Base-by-base conservation (phyloP, 495 filamentous ascomycete genomes). In the Lasiosphaeria hispida region DNA sequence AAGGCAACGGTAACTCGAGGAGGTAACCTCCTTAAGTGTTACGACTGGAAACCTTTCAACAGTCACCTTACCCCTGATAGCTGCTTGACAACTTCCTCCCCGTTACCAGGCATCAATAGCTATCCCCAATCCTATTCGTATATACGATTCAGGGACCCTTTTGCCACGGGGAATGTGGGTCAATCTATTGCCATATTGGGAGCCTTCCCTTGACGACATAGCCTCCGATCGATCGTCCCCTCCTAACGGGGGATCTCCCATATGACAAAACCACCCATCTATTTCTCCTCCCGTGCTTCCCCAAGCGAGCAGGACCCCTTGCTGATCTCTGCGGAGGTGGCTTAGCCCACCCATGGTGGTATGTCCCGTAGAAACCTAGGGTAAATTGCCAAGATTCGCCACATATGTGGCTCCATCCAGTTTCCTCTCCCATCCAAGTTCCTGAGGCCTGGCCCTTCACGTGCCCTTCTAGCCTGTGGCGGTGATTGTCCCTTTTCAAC, bases 291-390 rank as follows among this genome's bases (percentile, higher is more conserved):
- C 58, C 19, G 53, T 30, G n/a, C n/a, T 4, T 19, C 7, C 41
- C 47, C 53, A 34, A 55, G 47, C 15, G 4, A 36, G 53, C 23
- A 48, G 35, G 53, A 47, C 42, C 33, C 33, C 42, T 39, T 45
- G 53, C 19, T 40, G 53, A 55, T 55, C 53, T 47, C 18, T 37
- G 49, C 15, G 15, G 49, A 52, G 49, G 34, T 52, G 49, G 35
- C 49, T 52, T 30, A 2, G 2, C 23, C 23, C 23, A 30, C 23
- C 23, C 36, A 52, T 40, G 17, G 30, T 40, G 49, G 39, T 38
- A n/a, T 39, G 36, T 15, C 49, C 36, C 15, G 34, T n/a, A 49
- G 47, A 19, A 52, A 52, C 3, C n/a, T 38, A 30, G 23, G 23
- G 23, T 2, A 30, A 30, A 30, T 15, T 40, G 35, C 35, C 4